Evolutionary conservation across 257 asterid genomes (phyloP), one percentile per base, ranked within the genome.

Genomic region (Pogostemon cablin): DNA sequence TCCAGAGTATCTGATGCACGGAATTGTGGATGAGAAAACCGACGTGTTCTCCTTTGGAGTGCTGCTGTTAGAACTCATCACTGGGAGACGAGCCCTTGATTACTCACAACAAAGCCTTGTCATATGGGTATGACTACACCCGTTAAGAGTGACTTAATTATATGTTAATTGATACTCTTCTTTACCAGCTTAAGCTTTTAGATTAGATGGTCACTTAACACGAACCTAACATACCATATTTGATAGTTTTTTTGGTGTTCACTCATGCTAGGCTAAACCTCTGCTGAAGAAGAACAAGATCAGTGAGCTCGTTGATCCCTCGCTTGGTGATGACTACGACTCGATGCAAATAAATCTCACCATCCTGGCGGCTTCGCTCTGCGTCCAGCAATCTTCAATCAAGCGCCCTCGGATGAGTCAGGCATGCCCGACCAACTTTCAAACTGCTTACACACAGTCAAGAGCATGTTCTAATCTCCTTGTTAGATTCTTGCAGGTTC

Each of bases 91-190:
- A 5, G 98, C 98, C 11, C 83, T 92, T 40, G 98, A 92, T 80
- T 90, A 90, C 82, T 86, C 97, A 0, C 97, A 84, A 75, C 98
- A 92, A 77, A 92, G 97, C 89, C 97, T 93, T 32, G 96, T 93
- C 68, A 79, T 93, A 79, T 93, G 98, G 98, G 98, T 91, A 87
- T 1, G 89, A 65, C 35, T 1, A 17, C 47, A 15, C 40, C 20
- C 34, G n/a, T 7, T 55, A 43, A 43, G 7, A 46, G 11, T 56
- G 49, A 32, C 12, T 58, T 6, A 20, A 7, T 61, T 61, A 11
- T n/a, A 6, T 50, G 4, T 40, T 52, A 20, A 20, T 20, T 20
- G 25, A 20, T 20, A 20, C 25, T 20, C 25, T 0, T 20, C 25
- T 20, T 20, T 20, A 20, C 25, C 25, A 20, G 25, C 25, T 20